Conservation (phyloP, 352 stramenopile species). For the Peronospora destructor region DNA sequence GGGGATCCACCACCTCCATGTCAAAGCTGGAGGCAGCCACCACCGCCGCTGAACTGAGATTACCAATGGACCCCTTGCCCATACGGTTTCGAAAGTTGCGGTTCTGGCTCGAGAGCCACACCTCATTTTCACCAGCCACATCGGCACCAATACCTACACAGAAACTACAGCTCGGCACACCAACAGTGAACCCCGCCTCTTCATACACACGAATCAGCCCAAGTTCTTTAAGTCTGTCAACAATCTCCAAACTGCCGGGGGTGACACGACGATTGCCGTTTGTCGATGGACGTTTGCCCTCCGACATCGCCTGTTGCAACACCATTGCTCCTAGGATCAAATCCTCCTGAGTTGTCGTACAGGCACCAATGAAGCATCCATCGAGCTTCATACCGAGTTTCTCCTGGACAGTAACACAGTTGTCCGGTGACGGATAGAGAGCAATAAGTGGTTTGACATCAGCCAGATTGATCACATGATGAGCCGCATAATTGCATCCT, state of each 20-base stretch:
- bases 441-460: constrained; percentile 68
- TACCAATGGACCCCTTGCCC: constrained; percentile 73
- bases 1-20: constrained; percentile 51
- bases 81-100: constrained; percentile 87
- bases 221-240: constrained; percentile 73
- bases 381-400: constrained; percentile 68
- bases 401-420: constrained; percentile 58
- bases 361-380: constrained; percentile 82
- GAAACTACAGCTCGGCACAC: constrained; percentile 72
- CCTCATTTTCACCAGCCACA: constrained; percentile 71
- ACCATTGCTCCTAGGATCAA: constrained; percentile 72
- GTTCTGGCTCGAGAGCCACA: constrained; percentile 79
- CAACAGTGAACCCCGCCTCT: constrained; percentile 69
- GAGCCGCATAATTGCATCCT: not conserved
- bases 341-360: constrained; percentile 78
- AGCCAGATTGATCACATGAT: constrained; percentile 66
- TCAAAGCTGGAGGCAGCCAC: constrained; percentile 78
- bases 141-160: constrained; percentile 80
- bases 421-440: constrained; percentile 76
- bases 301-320: constrained; percentile 40
- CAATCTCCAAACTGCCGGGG: constrained; percentile 57
- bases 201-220: constrained; percentile 75
- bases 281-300: constrained; percentile 49
- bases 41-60: constrained; percentile 73
- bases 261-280: constrained; percentile 71